A percentile compares a stretch with the other conserved stretches of the same genome.
Conservation (phyloP, 1,284 basidiomycete genomes). For the Ceraceosorus bombacis region DNA sequence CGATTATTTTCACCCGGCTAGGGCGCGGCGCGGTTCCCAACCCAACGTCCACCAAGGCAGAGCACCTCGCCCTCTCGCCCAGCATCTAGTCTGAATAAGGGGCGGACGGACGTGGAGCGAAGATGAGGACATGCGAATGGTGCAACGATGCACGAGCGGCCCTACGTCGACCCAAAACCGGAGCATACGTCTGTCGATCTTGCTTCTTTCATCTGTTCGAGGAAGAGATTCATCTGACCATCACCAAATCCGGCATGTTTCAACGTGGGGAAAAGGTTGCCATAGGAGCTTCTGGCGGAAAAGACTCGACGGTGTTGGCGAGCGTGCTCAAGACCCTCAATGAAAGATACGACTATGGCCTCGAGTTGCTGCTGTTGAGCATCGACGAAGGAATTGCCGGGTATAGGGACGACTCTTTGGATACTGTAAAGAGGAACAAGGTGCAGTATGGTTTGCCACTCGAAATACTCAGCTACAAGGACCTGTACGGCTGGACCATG, state of each 20-base stretch:
- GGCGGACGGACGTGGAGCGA: too few species aligned
- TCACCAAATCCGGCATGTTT: constrained; percentile 64
- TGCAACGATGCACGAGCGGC: constrained; percentile 74
- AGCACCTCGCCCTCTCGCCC: too few species aligned
- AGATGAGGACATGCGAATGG: too few species aligned
- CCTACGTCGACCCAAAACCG: constrained; percentile 89
- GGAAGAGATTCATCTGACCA: constrained; percentile 95
- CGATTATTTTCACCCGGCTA: too few species aligned
- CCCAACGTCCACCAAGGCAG: too few species aligned
- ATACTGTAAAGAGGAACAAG: constrained; percentile 98
- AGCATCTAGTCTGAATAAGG: too few species aligned
- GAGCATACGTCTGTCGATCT: constrained; percentile 87
- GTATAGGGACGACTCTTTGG: constrained; percentile 92
- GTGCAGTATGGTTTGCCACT: constrained; percentile 89
- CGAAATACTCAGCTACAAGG: constrained; percentile 90
- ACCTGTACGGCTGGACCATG: constrained; percentile 99
- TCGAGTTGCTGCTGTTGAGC: constrained; percentile 84
- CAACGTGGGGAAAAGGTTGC: constrained; percentile 86
- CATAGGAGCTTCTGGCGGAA: constrained; percentile 95
- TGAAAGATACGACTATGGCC: constrained; percentile 82
- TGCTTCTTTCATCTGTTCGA: constrained; percentile 98
- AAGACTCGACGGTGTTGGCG: constrained; percentile 96
- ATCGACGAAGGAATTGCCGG: constrained; percentile 99
- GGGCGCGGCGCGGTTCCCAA: too few species aligned
- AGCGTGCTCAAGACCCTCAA: constrained; percentile 94